Percentiles rank a stretch among this genome's conserved stretches.
Conservation (phyloP, 2,329 filamentous ascomycete genomes). For the Verticillium albo-atrum region DNA sequence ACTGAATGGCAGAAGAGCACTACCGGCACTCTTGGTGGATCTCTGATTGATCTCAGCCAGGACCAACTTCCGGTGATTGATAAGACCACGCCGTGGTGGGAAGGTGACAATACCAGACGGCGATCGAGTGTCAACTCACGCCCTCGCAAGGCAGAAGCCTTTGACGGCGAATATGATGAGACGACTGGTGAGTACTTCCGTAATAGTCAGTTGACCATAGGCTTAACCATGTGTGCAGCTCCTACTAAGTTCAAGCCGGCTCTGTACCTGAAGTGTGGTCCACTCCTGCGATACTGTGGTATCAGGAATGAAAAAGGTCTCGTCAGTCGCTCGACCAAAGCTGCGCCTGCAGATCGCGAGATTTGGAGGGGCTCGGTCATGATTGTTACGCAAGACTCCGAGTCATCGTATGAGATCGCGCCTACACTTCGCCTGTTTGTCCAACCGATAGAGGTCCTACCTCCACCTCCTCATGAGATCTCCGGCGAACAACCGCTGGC, state of each 20-base stretch:
- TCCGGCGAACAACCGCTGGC: conserved; percentile 60
- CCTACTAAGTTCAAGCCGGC: conserved; percentile 76
- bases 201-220: neutral
- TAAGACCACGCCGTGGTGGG: conserved; percentile 71
- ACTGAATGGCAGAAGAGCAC: conserved; percentile 71
- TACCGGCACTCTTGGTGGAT: conserved; percentile 54
- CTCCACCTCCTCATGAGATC: conserved; percentile 69
- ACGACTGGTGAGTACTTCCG: conserved; percentile 38
- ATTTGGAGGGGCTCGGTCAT: conserved; percentile 92
- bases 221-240: conserved; percentile 23
- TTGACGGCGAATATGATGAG: conserved; percentile 65
- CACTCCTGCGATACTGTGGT: conserved; percentile 84
- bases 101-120: conserved; percentile 44
- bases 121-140: conserved; percentile 43
- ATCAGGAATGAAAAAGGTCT: conserved; percentile 60
- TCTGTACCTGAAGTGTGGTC: conserved; percentile 84
- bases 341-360: conserved; percentile 53
- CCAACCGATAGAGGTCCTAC: conserved; percentile 77
- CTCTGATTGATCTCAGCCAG: conserved; percentile 55
- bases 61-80: conserved; percentile 31
- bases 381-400: conserved; percentile 86
- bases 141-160: conserved; percentile 56
- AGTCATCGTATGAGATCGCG: conserved; percentile 75
- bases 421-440: conserved; percentile 81
- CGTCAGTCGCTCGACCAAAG: conserved; percentile 26